Percentiles rank a stretch among this genome's conserved stretches.
Evolutionary conservation across 495 filamentous ascomycete species (phyloP).

Genomic region (Trichocladium uniseriatum): DNA sequence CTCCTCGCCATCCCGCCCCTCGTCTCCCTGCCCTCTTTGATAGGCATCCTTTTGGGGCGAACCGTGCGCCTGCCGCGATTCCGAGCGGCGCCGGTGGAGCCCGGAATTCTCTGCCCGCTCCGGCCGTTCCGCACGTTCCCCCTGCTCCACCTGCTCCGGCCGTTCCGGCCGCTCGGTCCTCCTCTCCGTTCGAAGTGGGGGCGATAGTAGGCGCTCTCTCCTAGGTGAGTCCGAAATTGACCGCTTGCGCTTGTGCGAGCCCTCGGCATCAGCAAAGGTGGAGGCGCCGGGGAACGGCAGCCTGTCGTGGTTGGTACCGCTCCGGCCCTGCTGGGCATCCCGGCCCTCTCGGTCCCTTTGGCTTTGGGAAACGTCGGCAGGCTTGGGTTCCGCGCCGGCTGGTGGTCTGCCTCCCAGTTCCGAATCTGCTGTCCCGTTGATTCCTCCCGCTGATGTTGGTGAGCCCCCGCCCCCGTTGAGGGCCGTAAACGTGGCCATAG

Average conservation of each 20-base stretch:
- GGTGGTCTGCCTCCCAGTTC: constrained; percentile 20
- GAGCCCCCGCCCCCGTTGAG: constrained; percentile 36
- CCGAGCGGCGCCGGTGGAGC: constrained; percentile 25
- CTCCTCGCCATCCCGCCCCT: constrained; percentile 23
- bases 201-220: constrained; percentile 25
- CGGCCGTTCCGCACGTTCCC: background rate
- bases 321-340: constrained; percentile 23
- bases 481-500: constrained; percentile 40
- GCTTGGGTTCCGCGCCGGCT: constrained; percentile 23
- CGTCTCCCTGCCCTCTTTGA: constrained; percentile 29
- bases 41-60: constrained; percentile 31
- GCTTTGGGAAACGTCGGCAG: constrained; percentile 21
- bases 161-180: constrained; percentile 2
- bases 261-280: constrained; percentile 32
- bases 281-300: constrained; percentile 27
- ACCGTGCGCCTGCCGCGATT: constrained; percentile 35
- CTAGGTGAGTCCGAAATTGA: constrained; percentile 37
- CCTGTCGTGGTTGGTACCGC: constrained; percentile 28
- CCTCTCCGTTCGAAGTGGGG: constrained; percentile 10
- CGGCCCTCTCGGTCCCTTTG: constrained; percentile 20
- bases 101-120: constrained; percentile 23
- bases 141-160: background rate
- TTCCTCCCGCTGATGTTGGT: constrained; percentile 29
- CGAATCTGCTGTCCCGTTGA: constrained; percentile 21
- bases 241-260: constrained; percentile 46